These are phyloP conservation scores for Salvia sclarea DNA, from an alignment of 305 asterid species.

Conservation along the genomic window DNA sequence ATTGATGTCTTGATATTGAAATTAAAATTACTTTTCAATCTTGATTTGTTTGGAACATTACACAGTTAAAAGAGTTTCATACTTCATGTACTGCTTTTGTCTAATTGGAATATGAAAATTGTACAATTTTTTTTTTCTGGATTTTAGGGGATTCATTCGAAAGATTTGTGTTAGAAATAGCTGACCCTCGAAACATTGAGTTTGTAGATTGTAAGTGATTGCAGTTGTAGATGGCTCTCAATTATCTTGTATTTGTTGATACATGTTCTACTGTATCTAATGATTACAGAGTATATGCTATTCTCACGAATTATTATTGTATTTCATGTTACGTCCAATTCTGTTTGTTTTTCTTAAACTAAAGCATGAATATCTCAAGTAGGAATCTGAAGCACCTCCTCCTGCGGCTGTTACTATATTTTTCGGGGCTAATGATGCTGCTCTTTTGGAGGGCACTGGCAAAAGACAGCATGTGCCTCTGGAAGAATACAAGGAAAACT, in stretches of 20 bases:
- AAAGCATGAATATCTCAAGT: slow-evolving; percentile 18
- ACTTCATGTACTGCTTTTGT: not conserved
- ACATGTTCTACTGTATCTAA: not conserved
- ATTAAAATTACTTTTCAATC: not conserved
- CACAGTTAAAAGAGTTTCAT: no score
- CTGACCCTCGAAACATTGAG: not conserved
- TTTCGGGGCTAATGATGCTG: slow-evolving; percentile 95
- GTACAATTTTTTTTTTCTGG: not conserved
- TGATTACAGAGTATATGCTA: not conserved
- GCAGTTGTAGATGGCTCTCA: not conserved
- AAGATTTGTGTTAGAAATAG: not conserved
- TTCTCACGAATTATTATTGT: not conserved
- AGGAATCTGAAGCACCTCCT: slow-evolving; percentile 62
- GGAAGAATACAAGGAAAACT: slow-evolving; percentile 81
- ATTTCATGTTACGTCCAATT: not conserved
- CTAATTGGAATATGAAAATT: not conserved
- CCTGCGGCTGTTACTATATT: slow-evolving; percentile 73
- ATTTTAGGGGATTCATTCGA: not conserved
- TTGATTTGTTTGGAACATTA: not conserved
- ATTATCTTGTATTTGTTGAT: not conserved
- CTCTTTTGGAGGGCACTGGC: slow-evolving; percentile 65
- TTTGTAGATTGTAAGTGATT: not conserved
- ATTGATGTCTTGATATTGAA: slow-evolving; percentile 6
- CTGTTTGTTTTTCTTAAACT: slow-evolving; percentile 4
- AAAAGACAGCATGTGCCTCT: slow-evolving; percentile 81